Base-by-base conservation (phyloP, 345 rosid genomes). In the Arabis hirsuta region DNA sequence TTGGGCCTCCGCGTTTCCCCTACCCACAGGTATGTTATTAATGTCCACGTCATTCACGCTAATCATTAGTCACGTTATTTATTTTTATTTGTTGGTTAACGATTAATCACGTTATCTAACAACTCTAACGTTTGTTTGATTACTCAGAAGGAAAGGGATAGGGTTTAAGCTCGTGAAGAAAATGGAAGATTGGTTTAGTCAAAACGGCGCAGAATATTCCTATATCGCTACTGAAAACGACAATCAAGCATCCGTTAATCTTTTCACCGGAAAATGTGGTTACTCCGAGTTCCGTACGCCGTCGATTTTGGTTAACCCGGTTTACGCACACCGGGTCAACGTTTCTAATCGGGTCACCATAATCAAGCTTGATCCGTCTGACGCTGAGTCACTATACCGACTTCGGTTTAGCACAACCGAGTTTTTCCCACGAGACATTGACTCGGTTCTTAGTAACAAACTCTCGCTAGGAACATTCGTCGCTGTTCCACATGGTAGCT, bases 1-100 rank as follows among this genome's bases (percentile, higher is more conserved):
- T 58, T 95, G 56, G 97, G 99, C 71, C 97, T 91, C 2, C 91
- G 99, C 2, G 92, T 95, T 77, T 91, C 97, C 47, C 92, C 97
- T 70, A 73, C 85, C 44, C 90, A 86, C 89, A 73, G 97, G 99
- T 88, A 54, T 55, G 26, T 22, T 54, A 36, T 22, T 2, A 29
- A 24, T 2, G 4, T 12, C 3, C 43, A 14, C 32, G 16, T 34
- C 22, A 34, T 14, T 22, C 12, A 34, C 47, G n/a, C 31, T 20
- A 14, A 20, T 7, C 50, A 60, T 44, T 42, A 20, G 53, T 67
- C 29, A 67, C 41, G 39, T 74, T 3, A 7, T 27, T 59, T 47
- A 31, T n/a, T 3, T 31, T 31, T 31, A 31, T 4, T 31, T 31
- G 4, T 31, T 31, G 3, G 3, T 4, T 32, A 32, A 32, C 8